phyloP scores from a whole-genome alignment of 225 moss, liverwort and hornwort species.

The Ulota crispa region DNA sequence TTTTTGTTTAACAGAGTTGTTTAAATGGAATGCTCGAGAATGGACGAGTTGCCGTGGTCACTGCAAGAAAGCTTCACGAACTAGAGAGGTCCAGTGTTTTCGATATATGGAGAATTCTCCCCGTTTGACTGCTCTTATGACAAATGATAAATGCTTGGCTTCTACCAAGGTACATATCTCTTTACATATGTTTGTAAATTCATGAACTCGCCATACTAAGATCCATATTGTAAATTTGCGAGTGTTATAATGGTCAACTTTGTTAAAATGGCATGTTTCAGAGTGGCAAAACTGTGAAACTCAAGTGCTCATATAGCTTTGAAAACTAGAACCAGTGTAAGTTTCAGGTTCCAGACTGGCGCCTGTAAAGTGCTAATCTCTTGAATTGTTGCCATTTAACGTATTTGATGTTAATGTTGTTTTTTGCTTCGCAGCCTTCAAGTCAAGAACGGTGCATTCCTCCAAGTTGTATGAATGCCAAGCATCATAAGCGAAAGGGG shows the following conservation, averaged over 20 bases:
- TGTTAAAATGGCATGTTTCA: not conserved
- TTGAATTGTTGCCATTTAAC: not conserved
- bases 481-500: constrained; percentile 39
- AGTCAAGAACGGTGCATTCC: constrained; percentile 36
- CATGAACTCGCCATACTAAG: not conserved
- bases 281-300: not conserved
- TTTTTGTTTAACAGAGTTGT: constrained; percentile 54
- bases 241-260: not conserved
- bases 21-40: constrained; percentile 62
- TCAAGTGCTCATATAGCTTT: not conserved
- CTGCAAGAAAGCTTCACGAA: constrained; percentile 62
- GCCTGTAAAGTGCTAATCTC: not conserved
- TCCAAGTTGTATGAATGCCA: constrained; percentile 30
- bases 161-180: constrained; percentile 44
- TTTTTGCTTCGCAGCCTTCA: constrained; percentile 27
- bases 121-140: constrained; percentile 44
- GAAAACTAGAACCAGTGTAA: not conserved
- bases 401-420: not conserved
- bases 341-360: not conserved
- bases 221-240: not conserved
- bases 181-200: not conserved
- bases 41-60: constrained; percentile 71
- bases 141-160: constrained; percentile 61
- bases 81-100: constrained; percentile 56
- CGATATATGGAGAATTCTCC: constrained; percentile 58